These are phyloP conservation scores for Ottelia alismoides DNA, from an alignment of 106 monocot genomes.

Conservation along the genomic window DNA sequence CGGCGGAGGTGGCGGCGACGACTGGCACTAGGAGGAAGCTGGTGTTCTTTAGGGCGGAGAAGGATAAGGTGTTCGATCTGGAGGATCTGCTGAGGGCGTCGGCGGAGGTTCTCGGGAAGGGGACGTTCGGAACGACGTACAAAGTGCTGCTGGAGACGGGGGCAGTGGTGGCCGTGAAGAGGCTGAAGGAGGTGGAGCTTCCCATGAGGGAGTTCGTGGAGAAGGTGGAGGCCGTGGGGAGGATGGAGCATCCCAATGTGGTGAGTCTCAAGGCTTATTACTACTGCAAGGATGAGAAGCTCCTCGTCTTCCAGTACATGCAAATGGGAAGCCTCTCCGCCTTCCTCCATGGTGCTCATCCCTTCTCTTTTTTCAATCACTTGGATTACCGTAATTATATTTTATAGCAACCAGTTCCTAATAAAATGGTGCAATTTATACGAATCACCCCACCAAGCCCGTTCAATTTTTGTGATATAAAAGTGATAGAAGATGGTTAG, in stretches of 20 bases:
- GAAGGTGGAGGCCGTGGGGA: constrained; percentile 42
- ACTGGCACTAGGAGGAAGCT: constrained; percentile 21
- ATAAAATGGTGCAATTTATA: too few species aligned
- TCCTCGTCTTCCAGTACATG: constrained; percentile 70
- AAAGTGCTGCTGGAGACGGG: constrained; percentile 66
- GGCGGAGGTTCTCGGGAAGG: constrained; percentile 51
- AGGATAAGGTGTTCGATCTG: constrained; percentile 20
- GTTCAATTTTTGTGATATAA: too few species aligned
- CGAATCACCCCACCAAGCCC: too few species aligned
- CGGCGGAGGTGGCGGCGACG: background rate
- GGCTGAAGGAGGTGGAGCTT: too few species aligned
- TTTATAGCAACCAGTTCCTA: too few species aligned
- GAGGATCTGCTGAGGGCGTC: constrained; percentile 44
- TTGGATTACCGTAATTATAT: too few species aligned
- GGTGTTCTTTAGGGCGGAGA: constrained; percentile 35
- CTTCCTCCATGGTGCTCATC: constrained; percentile 28
- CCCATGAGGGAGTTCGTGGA: constrained; percentile 56
- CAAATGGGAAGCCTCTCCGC: constrained; percentile 63
- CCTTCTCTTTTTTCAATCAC: background rate
- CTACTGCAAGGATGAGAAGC: too few species aligned
- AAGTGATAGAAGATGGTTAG: too few species aligned
- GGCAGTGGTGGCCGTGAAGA: constrained; percentile 46
- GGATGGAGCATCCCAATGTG: constrained; percentile 37
- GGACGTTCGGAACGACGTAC: too few species aligned
- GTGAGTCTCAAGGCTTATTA: too few species aligned